These are phyloP conservation scores for Aspergillus terreus DNA, from an alignment of 2,329 filamentous ascomycete species.

Conservation along the genomic window DNA sequence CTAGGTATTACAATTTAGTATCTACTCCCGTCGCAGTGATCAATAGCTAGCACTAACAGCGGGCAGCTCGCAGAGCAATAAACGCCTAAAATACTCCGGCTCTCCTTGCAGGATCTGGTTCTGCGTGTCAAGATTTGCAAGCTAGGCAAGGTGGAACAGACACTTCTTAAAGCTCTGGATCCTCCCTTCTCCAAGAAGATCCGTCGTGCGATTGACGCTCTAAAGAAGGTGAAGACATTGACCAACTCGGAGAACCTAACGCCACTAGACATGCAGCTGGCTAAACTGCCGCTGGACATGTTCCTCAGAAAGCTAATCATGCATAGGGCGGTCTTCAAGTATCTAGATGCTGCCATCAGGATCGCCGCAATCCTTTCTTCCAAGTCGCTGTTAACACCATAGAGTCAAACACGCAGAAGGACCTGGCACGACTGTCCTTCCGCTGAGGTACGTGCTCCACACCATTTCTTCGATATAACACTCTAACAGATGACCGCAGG, in stretches of 20 bases:
- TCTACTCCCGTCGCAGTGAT: constrained; percentile 2
- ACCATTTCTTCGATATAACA: neutral
- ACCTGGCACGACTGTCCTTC: constrained; percentile 74
- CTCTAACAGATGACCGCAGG: constrained; percentile 39
- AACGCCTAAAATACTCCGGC: constrained; percentile 90
- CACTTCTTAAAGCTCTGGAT: constrained; percentile 81
- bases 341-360: constrained; percentile 85
- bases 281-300: constrained; percentile 85
- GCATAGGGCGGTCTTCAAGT: constrained; percentile 80
- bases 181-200: constrained; percentile 91
- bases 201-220: constrained; percentile 82
- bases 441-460: constrained; percentile 54
- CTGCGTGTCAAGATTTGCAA: constrained; percentile 98
- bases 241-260: constrained; percentile 80
- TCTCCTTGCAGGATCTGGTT: constrained; percentile 90
- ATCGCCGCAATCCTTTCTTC: constrained; percentile 90
- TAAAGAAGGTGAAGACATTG: constrained; percentile 91
- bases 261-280: constrained; percentile 78
- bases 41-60: constrained; percentile 11
- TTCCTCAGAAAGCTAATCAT: constrained; percentile 92
- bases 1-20: constrained; percentile 72
- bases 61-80: constrained; percentile 79
- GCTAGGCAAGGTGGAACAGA: constrained; percentile 87
- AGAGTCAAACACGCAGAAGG: constrained; percentile 75
- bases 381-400: constrained; percentile 93